Conservation (phyloP, 495 filamentous ascomycete species). For the Neurospora africana region DNA sequence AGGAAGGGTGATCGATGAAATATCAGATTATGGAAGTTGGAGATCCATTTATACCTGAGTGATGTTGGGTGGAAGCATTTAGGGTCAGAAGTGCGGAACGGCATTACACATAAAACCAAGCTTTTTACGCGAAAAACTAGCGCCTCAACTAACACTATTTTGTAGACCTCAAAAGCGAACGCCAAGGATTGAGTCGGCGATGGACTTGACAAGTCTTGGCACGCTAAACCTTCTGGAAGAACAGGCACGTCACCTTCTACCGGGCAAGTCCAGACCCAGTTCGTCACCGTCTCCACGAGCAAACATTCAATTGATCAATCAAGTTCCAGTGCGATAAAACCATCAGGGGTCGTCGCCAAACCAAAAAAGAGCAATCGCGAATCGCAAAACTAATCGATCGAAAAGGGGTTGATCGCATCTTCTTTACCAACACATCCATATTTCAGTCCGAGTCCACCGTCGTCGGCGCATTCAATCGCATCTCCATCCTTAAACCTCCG, state of each 20-base stretch:
- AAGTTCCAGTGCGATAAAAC: background rate
- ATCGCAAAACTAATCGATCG: background rate
- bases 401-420: background rate
- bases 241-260: background rate
- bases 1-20: background rate
- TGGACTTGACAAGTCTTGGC: background rate
- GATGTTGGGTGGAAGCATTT: background rate
- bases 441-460: background rate
- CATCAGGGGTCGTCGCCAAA: background rate
- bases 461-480: background rate
- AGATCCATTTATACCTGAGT: background rate
- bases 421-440: background rate
- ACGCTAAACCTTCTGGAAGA: background rate
- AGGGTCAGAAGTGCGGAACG: background rate
- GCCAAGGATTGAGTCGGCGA: background rate
- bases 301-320: background rate
- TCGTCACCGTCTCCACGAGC: background rate
- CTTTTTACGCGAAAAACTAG: background rate
- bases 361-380: background rate
- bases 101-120: background rate
- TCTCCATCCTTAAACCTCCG: background rate
- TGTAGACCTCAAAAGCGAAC: background rate
- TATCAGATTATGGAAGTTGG: background rate
- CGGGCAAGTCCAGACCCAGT: background rate
- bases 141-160: rapidly evolving